Evolutionary conservation across 331 rosid genomes (phyloP), one percentile per base, ranked within the genome.

Genomic region (Rosa hybrid): DNA sequence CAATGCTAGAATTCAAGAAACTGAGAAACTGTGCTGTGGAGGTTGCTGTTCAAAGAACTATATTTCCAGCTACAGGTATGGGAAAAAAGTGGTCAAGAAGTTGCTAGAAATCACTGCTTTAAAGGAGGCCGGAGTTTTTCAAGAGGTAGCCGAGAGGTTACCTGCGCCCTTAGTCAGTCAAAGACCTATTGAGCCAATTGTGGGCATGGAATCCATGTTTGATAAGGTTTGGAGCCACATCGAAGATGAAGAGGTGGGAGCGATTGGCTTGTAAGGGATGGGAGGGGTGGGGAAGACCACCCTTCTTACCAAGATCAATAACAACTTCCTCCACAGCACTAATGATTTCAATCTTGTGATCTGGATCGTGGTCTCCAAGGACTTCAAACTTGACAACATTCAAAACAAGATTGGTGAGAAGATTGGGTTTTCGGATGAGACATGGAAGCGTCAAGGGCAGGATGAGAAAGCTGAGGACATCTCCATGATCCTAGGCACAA

Each of bases 281-380:
- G 69, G 68, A 42, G 56, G 69, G 30, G 56, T 75, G 1, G 78
- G 68, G 1, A 75, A 75, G 63, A 75, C 78, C n/a, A 41, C 78
- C 68, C 69, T 75, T 13, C 17, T 75, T 27, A 75, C n/a, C 9
- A 68, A 69, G 17, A 54, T 81, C 42, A 81, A 75, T 27, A 80
- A 81, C 49, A 56, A 54, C 20, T 60, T 81, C 68, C 77, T 76
- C 13, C 23, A 41, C 34, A 53, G 14, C 2, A 13, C 0, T 20
- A 23, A 20, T 72, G 8, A 38, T 6, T 17, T 21, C 20, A 14
- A 46, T 14, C 59, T 53, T 53, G 78, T 82, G 44, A 77, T 82
- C 4, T 81, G 81, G 85, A 39, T 39, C 16, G 68, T 75, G 44
- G 77, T 51, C 5, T 78, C 78, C 14, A 70, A 84, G 41, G 72